phyloP scores from a whole-genome alignment of 129 eudicot species.

The Chrysanthemum seticuspe region DNA sequence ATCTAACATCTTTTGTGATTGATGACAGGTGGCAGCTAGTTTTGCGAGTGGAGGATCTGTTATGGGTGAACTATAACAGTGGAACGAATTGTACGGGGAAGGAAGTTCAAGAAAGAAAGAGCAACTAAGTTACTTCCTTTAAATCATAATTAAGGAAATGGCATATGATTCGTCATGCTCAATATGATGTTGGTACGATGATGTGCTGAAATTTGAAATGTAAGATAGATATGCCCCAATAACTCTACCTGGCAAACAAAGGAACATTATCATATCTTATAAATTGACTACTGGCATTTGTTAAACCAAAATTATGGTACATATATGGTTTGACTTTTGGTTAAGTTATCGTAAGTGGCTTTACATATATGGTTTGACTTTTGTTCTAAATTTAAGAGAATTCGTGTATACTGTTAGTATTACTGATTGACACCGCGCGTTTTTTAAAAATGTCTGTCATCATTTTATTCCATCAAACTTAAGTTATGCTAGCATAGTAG shows the following conservation, averaged over 20 bases:
- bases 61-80: slow-evolving; percentile 80
- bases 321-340: slow-evolving; percentile 15
- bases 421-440: not conserved
- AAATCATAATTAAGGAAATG: not conserved
- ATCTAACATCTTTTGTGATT: not conserved
- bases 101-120: slow-evolving; percentile 85
- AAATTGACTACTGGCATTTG: slow-evolving; percentile 12
- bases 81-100: slow-evolving; percentile 89
- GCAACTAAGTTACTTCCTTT: slow-evolving; percentile 77
- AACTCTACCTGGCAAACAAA: slow-evolving; percentile 8
- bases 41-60: slow-evolving; percentile 72
- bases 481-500: too few relatives aligned
- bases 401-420: too few relatives aligned
- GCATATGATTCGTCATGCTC: not conserved
- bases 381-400: too few relatives aligned
- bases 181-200: not conserved
- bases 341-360: not conserved
- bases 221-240: not conserved
- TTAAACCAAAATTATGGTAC: not conserved
- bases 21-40: slow-evolving; percentile 79
- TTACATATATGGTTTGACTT: too few relatives aligned
- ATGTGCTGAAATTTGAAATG: not conserved
- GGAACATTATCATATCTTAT: not conserved
- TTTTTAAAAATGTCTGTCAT: too few relatives aligned
- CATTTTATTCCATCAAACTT: too few relatives aligned